Evolutionary conservation across 148 eudicot genomes (phyloP), one percentile per base, ranked within the genome.

Genomic region (Fallopia convolvulus): DNA sequence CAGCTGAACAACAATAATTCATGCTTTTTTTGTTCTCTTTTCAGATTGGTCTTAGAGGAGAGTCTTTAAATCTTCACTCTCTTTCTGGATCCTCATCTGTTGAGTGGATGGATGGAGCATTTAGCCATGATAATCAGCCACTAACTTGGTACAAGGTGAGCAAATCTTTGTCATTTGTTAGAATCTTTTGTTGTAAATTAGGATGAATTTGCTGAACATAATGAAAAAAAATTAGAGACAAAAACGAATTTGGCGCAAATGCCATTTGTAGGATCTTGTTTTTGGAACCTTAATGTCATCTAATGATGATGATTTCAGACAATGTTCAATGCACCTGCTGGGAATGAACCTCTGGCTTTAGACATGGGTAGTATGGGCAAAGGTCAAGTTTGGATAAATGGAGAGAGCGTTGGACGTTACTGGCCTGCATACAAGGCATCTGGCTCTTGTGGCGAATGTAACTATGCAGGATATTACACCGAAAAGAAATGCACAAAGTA

Each of bases 1-100:
- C 72, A 15, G 8, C 46, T 6, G 10, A 39, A 17, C 42, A 39
- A 36, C 15, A 33, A 61, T 26, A 33, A 61, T 61, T 61, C 23
- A 68, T 36, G 17, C 5, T 5, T 36, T 72, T 72, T 71, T 60
- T 58, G 10, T 76, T 77, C 72, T 50, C 49, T 65, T 61, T 53
- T 8, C 86, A 94, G 99, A 80, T 94, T 82, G 99, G 99, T 80
- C 88, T 95, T 39, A 84, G 84, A 78, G 99, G 99, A 42, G 99
- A 95, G 84, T 85, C 92, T 66, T 78, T 95, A 85, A 83, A 83
- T 78, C 96, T 95, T 79, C 86, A 92, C 79, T 87, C 99, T 11
- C 86, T 95, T 53, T 84, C 74, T 78, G 97, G 99, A 74, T 85
- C 87, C 79, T 85, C 97, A 23, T 85, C 86, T 40, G 94, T 91